Conservation (phyloP, 1,284 basidiomycete genomes). For the Puccinia polysora region DNA sequence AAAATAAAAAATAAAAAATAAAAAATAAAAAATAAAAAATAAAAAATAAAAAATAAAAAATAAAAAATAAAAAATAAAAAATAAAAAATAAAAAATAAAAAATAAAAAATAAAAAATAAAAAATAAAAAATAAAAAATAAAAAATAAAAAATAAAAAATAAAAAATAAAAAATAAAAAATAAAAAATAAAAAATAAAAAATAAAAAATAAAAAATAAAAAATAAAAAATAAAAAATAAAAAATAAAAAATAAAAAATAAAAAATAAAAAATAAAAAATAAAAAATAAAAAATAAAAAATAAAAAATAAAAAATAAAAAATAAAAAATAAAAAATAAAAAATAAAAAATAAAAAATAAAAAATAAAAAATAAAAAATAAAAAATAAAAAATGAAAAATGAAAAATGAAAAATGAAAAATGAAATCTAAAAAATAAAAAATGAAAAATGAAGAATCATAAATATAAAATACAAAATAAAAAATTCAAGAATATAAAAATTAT, state of each 20-base stretch:
- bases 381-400: no score
- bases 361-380: no score
- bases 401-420: no score
- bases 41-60: background rate
- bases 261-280: background rate
- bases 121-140: background rate
- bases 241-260: background rate
- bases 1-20: constrained; percentile 6
- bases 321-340: no score
- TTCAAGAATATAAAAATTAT: no score
- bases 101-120: background rate
- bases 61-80: background rate
- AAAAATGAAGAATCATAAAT: no score
- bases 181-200: background rate
- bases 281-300: background rate
- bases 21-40: background rate
- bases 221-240: background rate
- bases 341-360: no score
- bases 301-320: no score
- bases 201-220: background rate
- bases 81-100: background rate
- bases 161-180: background rate
- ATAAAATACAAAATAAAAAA: no score
- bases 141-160: background rate
- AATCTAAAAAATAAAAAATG: no score